Conservation (phyloP, 305 asterid genomes). For the Monarda citriodora region DNA sequence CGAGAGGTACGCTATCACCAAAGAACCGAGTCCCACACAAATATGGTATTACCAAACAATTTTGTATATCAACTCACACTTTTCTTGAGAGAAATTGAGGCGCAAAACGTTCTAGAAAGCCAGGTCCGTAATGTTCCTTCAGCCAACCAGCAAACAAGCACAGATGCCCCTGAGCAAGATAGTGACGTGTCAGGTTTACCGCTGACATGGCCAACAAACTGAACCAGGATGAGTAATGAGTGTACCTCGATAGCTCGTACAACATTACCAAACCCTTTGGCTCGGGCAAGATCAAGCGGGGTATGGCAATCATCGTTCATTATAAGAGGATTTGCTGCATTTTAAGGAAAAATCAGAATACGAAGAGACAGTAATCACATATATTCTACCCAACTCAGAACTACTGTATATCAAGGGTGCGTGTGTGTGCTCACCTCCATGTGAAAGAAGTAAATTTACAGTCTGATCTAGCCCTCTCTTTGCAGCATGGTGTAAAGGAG, state of each 20-base stretch:
- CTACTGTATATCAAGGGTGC: constrained; percentile 1
- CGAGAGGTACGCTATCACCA: background rate
- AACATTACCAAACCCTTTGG: constrained; percentile 80
- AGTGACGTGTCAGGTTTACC: background rate
- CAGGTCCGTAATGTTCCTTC: constrained; percentile 86
- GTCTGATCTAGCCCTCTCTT: constrained; percentile 96
- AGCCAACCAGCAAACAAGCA: constrained; percentile 97
- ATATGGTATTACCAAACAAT: background rate
- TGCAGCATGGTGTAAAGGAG: constrained; percentile 99
- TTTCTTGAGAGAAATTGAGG: constrained; percentile 86
- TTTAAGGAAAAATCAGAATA: constrained; percentile 22
- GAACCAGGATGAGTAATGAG: constrained; percentile 6
- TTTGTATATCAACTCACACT: constrained; percentile 64
- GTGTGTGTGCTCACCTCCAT: constrained; percentile 60
- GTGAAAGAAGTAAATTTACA: constrained; percentile 86
- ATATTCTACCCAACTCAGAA: constrained; percentile 13
- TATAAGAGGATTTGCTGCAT: constrained; percentile 81
- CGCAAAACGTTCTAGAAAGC: constrained; percentile 78
- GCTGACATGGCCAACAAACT: constrained; percentile 6
- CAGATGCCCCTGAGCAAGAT: constrained; percentile 60
- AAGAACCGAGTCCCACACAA: background rate
- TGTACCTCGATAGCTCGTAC: constrained; percentile 95
- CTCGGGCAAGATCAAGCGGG: constrained; percentile 93
- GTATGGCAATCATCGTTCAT: constrained; percentile 96
- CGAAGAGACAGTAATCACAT: constrained; percentile 2